These are phyloP conservation scores for Termitomyces sp. DNA, from an alignment of 768 basidiomycete genomes.

Conservation along the genomic window DNA sequence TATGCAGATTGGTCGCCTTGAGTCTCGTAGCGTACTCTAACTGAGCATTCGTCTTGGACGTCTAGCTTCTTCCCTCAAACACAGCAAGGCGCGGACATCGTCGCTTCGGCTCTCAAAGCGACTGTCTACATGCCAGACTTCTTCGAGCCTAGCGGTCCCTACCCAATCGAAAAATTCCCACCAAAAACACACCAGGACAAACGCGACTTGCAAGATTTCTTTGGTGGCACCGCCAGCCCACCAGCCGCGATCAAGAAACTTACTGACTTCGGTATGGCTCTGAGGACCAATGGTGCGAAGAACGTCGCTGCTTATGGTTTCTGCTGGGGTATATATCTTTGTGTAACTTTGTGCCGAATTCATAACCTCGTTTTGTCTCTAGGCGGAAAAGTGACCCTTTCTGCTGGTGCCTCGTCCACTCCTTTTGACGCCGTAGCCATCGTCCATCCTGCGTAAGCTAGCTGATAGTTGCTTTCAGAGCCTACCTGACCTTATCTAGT, in stretches of 20 bases:
- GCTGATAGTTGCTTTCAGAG: background rate
- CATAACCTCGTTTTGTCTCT: background rate
- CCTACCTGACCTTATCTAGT: conserved; percentile 22
- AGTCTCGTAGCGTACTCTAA: background rate
- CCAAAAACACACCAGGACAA: conserved; percentile 51
- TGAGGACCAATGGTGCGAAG: conserved; percentile 39
- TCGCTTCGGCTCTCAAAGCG: conserved; percentile 47
- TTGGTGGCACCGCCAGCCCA: conserved; percentile 48
- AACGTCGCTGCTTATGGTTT: conserved; percentile 50
- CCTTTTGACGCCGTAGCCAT: conserved; percentile 47
- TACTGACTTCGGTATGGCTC: conserved; percentile 31
- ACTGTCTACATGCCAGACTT: conserved; percentile 68
- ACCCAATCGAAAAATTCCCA: conserved; percentile 46
- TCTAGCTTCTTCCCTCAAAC: conserved; percentile 57
- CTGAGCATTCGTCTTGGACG: background rate
- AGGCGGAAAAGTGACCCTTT: conserved; percentile 51
- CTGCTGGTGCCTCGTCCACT: conserved; percentile 33
- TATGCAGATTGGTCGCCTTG: background rate
- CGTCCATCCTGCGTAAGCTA: conserved; percentile 55
- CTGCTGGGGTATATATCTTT: conserved; percentile 47
- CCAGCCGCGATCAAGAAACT: conserved; percentile 35
- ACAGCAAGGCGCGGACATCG: conserved; percentile 62
- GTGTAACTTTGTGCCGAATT: background rate
- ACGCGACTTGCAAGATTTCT: conserved; percentile 52
- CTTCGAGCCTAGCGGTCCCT: conserved; percentile 51